phyloP scores from a whole-genome alignment of 441 rosid genomes.

The Hura crepitans region DNA sequence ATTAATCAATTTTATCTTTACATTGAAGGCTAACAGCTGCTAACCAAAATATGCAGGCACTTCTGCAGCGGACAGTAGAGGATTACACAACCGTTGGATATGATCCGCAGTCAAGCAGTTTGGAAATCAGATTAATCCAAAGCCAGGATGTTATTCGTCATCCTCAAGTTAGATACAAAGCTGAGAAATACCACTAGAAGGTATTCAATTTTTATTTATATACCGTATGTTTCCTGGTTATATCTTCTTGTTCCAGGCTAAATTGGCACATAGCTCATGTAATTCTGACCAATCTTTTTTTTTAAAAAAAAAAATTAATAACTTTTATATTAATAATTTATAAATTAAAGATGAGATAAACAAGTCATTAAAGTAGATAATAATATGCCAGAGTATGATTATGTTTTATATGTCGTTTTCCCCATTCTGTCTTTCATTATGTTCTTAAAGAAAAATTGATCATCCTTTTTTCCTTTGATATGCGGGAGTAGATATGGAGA shows the following conservation, averaged over 20 bases:
- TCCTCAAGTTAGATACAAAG: constrained; percentile 61
- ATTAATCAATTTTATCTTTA: too few species aligned
- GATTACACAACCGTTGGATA: constrained; percentile 63
- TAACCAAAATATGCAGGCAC: constrained; percentile 43
- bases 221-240: neutral
- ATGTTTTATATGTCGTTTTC: too few species aligned
- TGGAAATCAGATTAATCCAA: constrained; percentile 90
- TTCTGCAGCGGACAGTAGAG: constrained; percentile 68
- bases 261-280: neutral
- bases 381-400: too few species aligned
- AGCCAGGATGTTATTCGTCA: constrained; percentile 86
- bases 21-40: neutral
- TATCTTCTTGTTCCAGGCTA: neutral
- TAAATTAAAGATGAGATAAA: too few species aligned
- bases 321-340: too few species aligned
- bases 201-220: neutral
- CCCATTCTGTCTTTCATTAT: too few species aligned
- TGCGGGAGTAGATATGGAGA: too few species aligned
- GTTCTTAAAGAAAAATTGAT: too few species aligned
- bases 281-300: neutral
- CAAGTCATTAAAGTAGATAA: too few species aligned
- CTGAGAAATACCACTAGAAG: constrained; percentile 51
- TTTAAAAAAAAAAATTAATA: too few species aligned
- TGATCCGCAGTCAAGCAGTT: constrained; percentile 68
- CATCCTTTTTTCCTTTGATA: too few species aligned